A percentile compares a stretch with the other conserved stretches of the same genome.
phyloP scores from a whole-genome alignment of 805 yeast genomes.

The Yarrowia sp. region DNA sequence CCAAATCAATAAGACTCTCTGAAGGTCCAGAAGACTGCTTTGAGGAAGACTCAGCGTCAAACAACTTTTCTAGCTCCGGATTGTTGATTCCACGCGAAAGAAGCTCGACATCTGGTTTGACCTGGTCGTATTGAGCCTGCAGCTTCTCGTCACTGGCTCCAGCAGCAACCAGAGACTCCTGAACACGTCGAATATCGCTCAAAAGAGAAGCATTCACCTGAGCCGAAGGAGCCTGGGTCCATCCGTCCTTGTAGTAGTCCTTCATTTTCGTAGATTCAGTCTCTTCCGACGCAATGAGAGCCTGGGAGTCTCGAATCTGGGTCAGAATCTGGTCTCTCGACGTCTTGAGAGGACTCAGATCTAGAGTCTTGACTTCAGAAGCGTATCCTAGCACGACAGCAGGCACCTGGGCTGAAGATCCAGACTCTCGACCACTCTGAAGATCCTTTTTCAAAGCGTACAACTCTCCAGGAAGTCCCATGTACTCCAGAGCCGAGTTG shows the following conservation, averaged over 20 bases:
- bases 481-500: conserved; percentile 71
- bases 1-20: conserved; percentile 45
- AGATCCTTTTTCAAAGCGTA: conserved; percentile 14
- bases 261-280: conserved; percentile 39
- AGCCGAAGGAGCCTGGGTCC: conserved; percentile 42
- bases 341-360: conserved; percentile 37
- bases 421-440: not conserved
- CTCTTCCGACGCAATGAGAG: conserved; percentile 38
- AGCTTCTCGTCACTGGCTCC: conserved; percentile 53
- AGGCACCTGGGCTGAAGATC: conserved; percentile 4
- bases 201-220: conserved; percentile 34
- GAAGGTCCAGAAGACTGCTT: conserved; percentile 49
- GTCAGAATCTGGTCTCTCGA: conserved; percentile 30
- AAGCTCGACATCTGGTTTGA: conserved; percentile 43
- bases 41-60: not conserved
- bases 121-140: conserved; percentile 48
- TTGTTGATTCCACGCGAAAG: conserved; percentile 47
- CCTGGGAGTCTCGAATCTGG: conserved; percentile 36
- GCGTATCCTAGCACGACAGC: conserved; percentile 28
- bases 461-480: conserved; percentile 68
- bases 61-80: conserved; percentile 36
- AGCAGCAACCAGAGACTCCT: conserved; percentile 41
- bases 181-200: conserved; percentile 35
- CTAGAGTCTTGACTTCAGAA: conserved; percentile 35
- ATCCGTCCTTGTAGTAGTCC: conserved; percentile 39